A percentile compares a stretch with the other conserved stretches of the same genome.
phyloP scores from a whole-genome alignment of 2,329 filamentous ascomycete genomes.

The Fusarium sp. region DNA sequence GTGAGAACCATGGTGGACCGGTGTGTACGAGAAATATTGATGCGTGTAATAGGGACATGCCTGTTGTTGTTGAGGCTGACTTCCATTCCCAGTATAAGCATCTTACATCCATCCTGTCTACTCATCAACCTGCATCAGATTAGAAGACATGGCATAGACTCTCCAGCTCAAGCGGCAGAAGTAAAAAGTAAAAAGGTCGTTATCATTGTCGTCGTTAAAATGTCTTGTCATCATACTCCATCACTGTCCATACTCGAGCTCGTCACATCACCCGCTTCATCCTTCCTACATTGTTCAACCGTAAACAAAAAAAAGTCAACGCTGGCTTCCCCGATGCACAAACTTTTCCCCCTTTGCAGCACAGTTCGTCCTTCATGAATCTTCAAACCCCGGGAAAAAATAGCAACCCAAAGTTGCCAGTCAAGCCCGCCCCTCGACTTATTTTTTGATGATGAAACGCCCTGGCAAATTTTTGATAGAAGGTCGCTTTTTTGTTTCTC shows the following conservation, averaged over 20 bases:
- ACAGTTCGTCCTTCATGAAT: constrained; percentile 11
- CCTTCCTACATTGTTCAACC: neutral
- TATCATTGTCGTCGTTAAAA: constrained; percentile 44
- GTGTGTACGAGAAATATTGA: neutral
- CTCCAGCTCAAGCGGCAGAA: constrained; percentile 3
- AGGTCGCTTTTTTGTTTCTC: constrained; percentile 22
- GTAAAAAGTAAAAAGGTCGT: constrained; percentile 31
- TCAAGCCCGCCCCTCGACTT: constrained; percentile 8
- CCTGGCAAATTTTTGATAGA: constrained; percentile 2
- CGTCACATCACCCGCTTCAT: constrained; percentile 24
- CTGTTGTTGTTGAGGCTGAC: neutral
- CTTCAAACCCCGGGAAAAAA: neutral
- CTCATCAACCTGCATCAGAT: neutral
- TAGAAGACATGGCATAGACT: neutral
- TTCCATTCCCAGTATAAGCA: neutral
- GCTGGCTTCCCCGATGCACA: constrained; percentile 36
- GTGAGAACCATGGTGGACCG: neutral
- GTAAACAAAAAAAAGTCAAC: constrained; percentile 27
- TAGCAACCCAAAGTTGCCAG: neutral
- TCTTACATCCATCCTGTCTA: neutral
- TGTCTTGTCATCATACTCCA: constrained; percentile 39
- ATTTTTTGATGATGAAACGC: constrained; percentile 17
- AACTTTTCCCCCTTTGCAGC: constrained; percentile 21
- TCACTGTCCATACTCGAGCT: constrained; percentile 18
- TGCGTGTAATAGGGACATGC: neutral